These are phyloP conservation scores for Thermothelomyces thermophilus DNA, from an alignment of 2,329 filamentous ascomycete genomes.

Conservation along the genomic window DNA sequence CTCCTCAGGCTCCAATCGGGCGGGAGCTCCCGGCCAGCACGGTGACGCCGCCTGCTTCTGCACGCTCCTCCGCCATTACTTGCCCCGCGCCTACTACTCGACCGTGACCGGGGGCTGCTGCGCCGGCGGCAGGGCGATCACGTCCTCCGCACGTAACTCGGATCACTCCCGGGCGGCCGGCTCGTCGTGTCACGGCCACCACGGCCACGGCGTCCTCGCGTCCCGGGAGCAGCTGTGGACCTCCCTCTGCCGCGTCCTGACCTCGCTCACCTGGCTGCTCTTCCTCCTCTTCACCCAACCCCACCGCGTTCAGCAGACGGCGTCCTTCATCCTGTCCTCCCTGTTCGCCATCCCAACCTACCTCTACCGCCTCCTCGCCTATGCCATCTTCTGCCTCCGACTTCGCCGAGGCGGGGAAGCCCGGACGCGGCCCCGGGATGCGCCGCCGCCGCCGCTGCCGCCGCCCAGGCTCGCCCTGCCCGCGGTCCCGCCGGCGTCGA, in stretches of 20 bases:
- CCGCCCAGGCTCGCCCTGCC: neutral
- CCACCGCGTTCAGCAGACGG: conserved; percentile 11
- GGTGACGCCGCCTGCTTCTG: conserved; percentile 20
- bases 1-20: conserved; percentile 6
- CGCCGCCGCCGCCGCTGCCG: neutral
- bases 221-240: conserved; percentile 4
- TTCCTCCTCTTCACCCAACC: conserved; percentile 20
- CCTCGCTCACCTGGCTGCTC: conserved; percentile 20
- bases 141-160: neutral
- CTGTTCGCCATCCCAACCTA: conserved; percentile 4
- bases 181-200: conserved; percentile 14
- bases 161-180: neutral
- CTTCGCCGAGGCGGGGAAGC: too few species aligned
- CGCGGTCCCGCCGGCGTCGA: neutral
- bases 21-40: neutral
- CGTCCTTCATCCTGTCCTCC: conserved; percentile 4
- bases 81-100: conserved; percentile 14
- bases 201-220: conserved; percentile 18
- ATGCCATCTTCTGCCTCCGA: neutral
- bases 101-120: conserved; percentile 14
- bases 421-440: too few species aligned
- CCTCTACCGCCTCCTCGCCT: conserved; percentile 2
- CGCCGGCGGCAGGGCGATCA: neutral
- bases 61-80: conserved; percentile 16
- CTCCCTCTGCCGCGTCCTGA: conserved; percentile 21